Conservation (phyloP, 352 stramenopile genomes). For the Phytophthora colocasiae region DNA sequence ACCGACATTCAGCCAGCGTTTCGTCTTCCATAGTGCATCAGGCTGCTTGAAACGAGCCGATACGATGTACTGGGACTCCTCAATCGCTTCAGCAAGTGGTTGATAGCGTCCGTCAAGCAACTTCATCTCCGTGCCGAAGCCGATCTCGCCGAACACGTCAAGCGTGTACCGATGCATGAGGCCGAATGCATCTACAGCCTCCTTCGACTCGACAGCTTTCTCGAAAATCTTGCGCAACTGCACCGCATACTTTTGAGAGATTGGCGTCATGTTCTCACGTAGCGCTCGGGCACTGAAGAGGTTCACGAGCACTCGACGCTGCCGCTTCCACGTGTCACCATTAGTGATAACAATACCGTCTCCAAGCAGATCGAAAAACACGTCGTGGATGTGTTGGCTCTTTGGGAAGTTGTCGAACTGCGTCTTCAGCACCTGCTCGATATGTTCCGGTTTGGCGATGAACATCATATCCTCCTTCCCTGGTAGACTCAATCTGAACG, state of each 20-base stretch:
- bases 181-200: slow-evolving; percentile 35
- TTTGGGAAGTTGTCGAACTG: slow-evolving; percentile 74
- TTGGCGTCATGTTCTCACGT: slow-evolving; percentile 44
- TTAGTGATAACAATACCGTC: slow-evolving; percentile 67
- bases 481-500: slow-evolving; percentile 42
- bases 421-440: slow-evolving; percentile 46
- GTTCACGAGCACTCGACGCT: slow-evolving; percentile 46
- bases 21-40: slow-evolving; percentile 52
- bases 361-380: slow-evolving; percentile 59
- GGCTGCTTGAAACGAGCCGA: slow-evolving; percentile 53
- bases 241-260: slow-evolving; percentile 41
- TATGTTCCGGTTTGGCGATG: slow-evolving; percentile 36
- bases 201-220: slow-evolving; percentile 21
- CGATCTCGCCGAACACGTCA: slow-evolving; percentile 52
- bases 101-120: slow-evolving; percentile 40
- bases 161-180: slow-evolving; percentile 49
- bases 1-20: slow-evolving; percentile 39
- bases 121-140: slow-evolving; percentile 45
- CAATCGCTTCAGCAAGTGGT: slow-evolving; percentile 40
- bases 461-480: slow-evolving; percentile 49
- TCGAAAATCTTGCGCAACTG: slow-evolving; percentile 38
- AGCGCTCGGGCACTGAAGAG: slow-evolving; percentile 46
- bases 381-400: slow-evolving; percentile 48
- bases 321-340: slow-evolving; percentile 54
- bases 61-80: slow-evolving; percentile 40